Conservation (phyloP, 78 protist species). For the Thecamonas trahens region DNA sequence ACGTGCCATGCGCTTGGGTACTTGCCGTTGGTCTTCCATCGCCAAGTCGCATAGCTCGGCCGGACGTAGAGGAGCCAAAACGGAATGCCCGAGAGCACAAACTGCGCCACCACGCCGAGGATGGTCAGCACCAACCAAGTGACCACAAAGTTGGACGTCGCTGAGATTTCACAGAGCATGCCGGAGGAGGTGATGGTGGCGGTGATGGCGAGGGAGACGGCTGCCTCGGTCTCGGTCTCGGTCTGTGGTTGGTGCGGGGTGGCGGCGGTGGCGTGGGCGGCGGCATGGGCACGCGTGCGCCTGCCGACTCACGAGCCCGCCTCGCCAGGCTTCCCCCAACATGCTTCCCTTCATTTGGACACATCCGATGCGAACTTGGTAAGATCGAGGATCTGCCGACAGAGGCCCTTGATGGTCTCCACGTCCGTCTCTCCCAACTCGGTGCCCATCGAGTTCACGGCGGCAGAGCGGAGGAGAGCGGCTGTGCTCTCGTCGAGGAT, state of each 20-base stretch:
- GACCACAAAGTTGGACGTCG: neutral
- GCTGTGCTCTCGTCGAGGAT: slow-evolving; percentile 39
- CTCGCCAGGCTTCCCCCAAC: no score
- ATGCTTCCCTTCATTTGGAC: no score
- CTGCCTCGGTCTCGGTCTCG: no score
- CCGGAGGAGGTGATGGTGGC: no score
- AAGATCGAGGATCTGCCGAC: no score
- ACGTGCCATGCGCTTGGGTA: slow-evolving; percentile 12
- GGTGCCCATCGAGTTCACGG: slow-evolving; percentile 43
- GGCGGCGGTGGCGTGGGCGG: no score
- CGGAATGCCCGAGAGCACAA: neutral
- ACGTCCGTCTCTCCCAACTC: slow-evolving; percentile 44
- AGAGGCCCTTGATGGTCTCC: slow-evolving; percentile 10
- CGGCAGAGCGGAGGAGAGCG: slow-evolving; percentile 3
- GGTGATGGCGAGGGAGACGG: no score
- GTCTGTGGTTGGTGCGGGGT: no score
- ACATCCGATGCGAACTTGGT: no score
- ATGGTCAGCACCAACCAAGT: neutral
- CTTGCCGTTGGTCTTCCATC: neutral
- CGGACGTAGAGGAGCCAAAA: neutral
- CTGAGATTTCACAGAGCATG: no score
- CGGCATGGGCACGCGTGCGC: no score
- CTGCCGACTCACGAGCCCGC: no score
- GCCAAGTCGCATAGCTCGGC: slow-evolving; percentile 2
- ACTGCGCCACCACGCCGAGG: neutral